A percentile compares a stretch with the other conserved stretches of the same genome.
Conservation (phyloP, 2,329 filamentous ascomycete genomes). For the Aspergillus sp. region DNA sequence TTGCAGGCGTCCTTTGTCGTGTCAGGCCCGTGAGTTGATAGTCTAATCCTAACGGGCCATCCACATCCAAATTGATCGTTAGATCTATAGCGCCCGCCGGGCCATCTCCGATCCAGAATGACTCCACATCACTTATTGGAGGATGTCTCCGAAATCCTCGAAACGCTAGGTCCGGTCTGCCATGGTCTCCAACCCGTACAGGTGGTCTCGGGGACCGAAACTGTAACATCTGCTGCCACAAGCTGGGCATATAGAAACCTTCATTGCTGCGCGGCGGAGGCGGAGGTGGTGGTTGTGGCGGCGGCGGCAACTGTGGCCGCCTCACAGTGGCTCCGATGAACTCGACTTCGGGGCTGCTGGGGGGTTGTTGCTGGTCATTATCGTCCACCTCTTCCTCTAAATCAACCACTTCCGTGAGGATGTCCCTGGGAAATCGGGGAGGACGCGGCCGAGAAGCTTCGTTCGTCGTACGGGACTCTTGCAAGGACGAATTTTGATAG, state of each 20-base stretch:
- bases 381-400: constrained; percentile 39
- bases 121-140: constrained; percentile 16
- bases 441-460: constrained; percentile 18
- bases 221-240: constrained; percentile 16
- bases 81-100: constrained; percentile 25
- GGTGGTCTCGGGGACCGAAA: constrained; percentile 1
- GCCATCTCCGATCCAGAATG: constrained; percentile 28
- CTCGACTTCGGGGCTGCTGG: constrained; percentile 52
- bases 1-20: constrained; percentile 25
- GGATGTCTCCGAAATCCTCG: not conserved
- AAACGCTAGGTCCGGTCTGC: not conserved
- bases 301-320: constrained; percentile 16
- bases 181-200: not conserved
- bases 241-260: not conserved
- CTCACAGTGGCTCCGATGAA: constrained; percentile 44
- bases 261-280: not conserved
- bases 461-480: too few relatives aligned
- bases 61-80: constrained; percentile 29
- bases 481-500: not conserved
- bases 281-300: constrained; percentile 12
- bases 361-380: constrained; percentile 21
- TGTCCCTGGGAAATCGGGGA: constrained; percentile 40
- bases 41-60: constrained; percentile 33
- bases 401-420: constrained; percentile 42
- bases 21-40: constrained; percentile 50